Percentiles rank a stretch among this genome's conserved stretches.
Evolutionary conservation across 2,329 filamentous ascomycete species (phyloP).

Genomic region (Leptographium radiaticola): DNA sequence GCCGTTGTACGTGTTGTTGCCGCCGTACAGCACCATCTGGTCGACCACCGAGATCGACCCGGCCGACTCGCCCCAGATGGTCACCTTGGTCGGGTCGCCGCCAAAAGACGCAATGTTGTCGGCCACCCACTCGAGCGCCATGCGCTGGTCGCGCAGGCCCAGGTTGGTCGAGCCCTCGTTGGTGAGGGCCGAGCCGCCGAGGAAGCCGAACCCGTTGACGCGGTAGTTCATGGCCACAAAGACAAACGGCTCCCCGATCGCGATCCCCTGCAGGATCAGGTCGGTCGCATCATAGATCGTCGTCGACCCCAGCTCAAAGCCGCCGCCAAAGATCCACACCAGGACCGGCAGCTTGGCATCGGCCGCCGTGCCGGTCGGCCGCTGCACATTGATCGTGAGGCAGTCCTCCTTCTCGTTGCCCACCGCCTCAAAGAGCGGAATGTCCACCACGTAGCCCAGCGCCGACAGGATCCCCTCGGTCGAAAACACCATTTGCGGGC

Average conservation of each 20-base stretch:
- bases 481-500: conserved; percentile 58
- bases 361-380: conserved; percentile 41
- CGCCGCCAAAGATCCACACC: conserved; percentile 61
- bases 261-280: conserved; percentile 31
- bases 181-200: conserved; percentile 54
- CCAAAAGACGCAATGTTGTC: conserved; percentile 69
- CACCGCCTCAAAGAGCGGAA: conserved; percentile 42
- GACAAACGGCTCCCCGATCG: conserved; percentile 49
- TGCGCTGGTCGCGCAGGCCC: conserved; percentile 58
- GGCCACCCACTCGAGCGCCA: conserved; percentile 62
- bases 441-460: conserved; percentile 34
- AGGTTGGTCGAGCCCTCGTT: conserved; percentile 56
- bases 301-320: conserved; percentile 41
- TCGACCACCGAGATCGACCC: conserved; percentile 62
- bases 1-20: conserved; percentile 60
- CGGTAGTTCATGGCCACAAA: conserved; percentile 72
- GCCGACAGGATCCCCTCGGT: conserved; percentile 27
- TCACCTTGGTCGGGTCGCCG: conserved; percentile 66
- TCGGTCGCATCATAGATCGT: conserved; percentile 38
- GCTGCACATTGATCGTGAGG: conserved; percentile 44
- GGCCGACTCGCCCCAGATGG: conserved; percentile 65
- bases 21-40: conserved; percentile 57
- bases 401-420: conserved; percentile 50
- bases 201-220: conserved; percentile 59
- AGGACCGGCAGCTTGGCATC: conserved; percentile 49